Percentiles rank a stretch among this genome's conserved stretches.
Evolutionary conservation across 768 basidiomycete species (phyloP).

Genomic region (Mrakia gelida): DNA sequence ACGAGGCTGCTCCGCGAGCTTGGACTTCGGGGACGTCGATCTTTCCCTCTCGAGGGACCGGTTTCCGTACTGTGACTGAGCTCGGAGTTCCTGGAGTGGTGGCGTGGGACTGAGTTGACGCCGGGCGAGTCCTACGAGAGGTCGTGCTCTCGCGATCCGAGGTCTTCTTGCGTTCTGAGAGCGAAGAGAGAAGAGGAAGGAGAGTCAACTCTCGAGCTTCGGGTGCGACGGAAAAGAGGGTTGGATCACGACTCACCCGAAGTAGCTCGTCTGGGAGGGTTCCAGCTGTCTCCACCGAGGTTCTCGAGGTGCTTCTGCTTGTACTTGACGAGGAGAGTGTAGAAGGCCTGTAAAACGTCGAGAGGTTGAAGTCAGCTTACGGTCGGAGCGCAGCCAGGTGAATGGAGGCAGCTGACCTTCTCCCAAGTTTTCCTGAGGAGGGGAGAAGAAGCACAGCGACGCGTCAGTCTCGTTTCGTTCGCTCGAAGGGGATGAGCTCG

Average conservation of each 20-base stretch:
- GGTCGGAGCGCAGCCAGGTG: constrained; percentile 37
- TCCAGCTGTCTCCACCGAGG: constrained; percentile 60
- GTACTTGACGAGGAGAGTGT: constrained; percentile 76
- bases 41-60: constrained; percentile 6
- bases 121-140: constrained; percentile 7
- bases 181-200: neutral
- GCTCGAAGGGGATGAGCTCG: neutral
- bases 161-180: neutral
- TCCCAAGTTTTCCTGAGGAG: constrained; percentile 73
- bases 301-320: constrained; percentile 67
- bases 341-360: constrained; percentile 59
- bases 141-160: neutral
- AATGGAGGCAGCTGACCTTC: constrained; percentile 88
- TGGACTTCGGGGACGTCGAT: constrained; percentile 10
- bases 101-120: neutral
- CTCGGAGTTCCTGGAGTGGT: neutral
- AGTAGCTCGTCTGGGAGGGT: constrained; percentile 37
- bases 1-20: neutral
- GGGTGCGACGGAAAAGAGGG: constrained; percentile 47
- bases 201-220: constrained; percentile 38
- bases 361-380: neutral
- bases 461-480: no score
- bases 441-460: no score
- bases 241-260: neutral
- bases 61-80: constrained; percentile 4